These are phyloP conservation scores for Rhodotorula toruloides DNA, from an alignment of 768 basidiomycete genomes.

Conservation along the genomic window DNA sequence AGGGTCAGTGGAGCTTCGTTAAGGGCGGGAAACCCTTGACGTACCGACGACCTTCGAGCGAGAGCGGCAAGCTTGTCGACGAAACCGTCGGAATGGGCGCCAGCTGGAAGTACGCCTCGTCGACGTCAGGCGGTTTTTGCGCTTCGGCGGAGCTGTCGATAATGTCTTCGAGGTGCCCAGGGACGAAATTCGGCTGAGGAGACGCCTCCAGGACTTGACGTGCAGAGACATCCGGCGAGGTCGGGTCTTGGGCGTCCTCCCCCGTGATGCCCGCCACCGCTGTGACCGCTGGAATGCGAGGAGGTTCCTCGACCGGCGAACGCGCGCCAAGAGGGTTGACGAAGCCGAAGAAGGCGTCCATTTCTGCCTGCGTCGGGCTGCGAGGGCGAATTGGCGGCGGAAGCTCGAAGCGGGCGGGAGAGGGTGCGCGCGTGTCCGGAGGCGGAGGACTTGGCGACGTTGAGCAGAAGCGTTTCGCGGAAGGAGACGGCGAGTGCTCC, in stretches of 20 bases:
- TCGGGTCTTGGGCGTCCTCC: no score
- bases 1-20: fast-evolving
- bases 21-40: background rate
- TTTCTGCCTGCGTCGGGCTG: slow-evolving; percentile 30
- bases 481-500: no score
- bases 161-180: no score
- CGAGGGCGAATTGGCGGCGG: background rate
- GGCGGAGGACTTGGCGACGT: no score
- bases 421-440: background rate
- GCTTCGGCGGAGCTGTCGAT: no score
- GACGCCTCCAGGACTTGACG: no score
- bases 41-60: slow-evolving; percentile 2
- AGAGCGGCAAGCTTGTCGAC: background rate
- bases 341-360: slow-evolving; percentile 36
- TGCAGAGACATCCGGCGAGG: no score
- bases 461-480: no score
- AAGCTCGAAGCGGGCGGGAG: background rate
- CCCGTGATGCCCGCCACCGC: no score
- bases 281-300: no score
- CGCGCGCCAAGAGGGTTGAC: background rate
- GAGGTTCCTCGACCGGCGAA: background rate
- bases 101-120: slow-evolving; percentile 12
- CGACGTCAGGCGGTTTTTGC: background rate
- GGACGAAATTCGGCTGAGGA: no score
- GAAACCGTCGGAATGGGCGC: slow-evolving; percentile 6